These are phyloP conservation scores for Fusarium torulosum DNA, from an alignment of 2,329 filamentous ascomycete genomes.

Conservation along the genomic window DNA sequence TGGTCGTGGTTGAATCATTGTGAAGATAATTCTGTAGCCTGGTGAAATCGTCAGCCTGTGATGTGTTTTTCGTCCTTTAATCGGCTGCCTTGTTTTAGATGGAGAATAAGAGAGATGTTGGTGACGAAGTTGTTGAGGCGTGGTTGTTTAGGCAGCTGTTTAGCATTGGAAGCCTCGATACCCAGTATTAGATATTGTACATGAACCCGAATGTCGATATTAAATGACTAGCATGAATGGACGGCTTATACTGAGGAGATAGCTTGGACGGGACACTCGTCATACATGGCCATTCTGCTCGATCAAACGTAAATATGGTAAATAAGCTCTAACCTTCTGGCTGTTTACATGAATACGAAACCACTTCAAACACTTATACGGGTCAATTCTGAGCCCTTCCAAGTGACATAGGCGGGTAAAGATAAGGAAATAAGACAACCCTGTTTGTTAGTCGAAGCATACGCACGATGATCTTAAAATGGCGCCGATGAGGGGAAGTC, in stretches of 20 bases:
- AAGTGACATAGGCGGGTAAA: not conserved
- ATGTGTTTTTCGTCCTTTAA: conserved; percentile 27
- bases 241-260: not conserved
- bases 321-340: not conserved
- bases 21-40: conserved; percentile 42
- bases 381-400: not conserved
- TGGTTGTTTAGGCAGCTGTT: conserved; percentile 12
- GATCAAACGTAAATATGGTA: not conserved
- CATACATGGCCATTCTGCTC: not conserved
- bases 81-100: conserved; percentile 31
- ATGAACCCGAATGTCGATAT: not conserved
- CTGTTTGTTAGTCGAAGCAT: not conserved
- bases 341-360: not conserved
- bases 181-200: not conserved
- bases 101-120: not conserved
- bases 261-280: not conserved
- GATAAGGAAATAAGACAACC: not conserved
- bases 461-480: conserved; percentile 9
- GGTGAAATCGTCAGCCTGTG: conserved; percentile 42
- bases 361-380: not conserved
- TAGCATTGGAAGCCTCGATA: conserved; percentile 10
- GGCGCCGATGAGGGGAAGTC: conserved; percentile 13
- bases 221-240: not conserved
- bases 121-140: conserved; percentile 8
- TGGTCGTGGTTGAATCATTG: conserved; percentile 34